These are phyloP conservation scores for Phytophthora nicotianae DNA, from an alignment of 352 stramenopile species.

Conservation along the genomic window DNA sequence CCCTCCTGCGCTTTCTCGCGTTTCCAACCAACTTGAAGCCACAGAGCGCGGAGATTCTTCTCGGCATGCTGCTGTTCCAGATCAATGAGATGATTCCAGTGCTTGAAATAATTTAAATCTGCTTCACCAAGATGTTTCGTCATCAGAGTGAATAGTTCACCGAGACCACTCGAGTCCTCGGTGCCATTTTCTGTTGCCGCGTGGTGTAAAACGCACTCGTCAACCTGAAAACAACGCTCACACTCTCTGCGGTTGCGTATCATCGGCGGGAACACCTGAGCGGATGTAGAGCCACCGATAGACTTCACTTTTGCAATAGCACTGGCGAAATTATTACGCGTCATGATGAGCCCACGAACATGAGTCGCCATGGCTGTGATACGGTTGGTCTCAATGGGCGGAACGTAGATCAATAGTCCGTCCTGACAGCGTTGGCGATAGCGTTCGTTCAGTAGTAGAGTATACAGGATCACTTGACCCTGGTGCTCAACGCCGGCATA, in stretches of 20 bases:
- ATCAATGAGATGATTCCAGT: slow-evolving; percentile 77
- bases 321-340: slow-evolving; percentile 73
- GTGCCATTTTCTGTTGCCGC: slow-evolving; percentile 76
- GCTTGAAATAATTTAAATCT: slow-evolving; percentile 73
- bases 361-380: slow-evolving; percentile 63
- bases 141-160: slow-evolving; percentile 67
- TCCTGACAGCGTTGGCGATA: slow-evolving; percentile 69
- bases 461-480: slow-evolving; percentile 91
- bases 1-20: slow-evolving; percentile 59
- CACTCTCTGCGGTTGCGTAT: slow-evolving; percentile 71
- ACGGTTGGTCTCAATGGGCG: slow-evolving; percentile 71
- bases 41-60: slow-evolving; percentile 70
- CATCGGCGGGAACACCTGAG: slow-evolving; percentile 75
- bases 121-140: slow-evolving; percentile 55
- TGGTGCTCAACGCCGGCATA: slow-evolving; percentile 63
- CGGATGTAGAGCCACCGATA: slow-evolving; percentile 48
- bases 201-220: slow-evolving; percentile 90
- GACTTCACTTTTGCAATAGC: slow-evolving; percentile 64
- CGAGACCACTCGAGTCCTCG: slow-evolving; percentile 64
- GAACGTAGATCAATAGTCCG: slow-evolving; percentile 75
- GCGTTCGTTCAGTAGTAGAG: slow-evolving; percentile 78
- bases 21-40: slow-evolving; percentile 65
- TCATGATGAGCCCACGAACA: slow-evolving; percentile 68
- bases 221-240: slow-evolving; percentile 77
- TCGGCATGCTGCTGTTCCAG: slow-evolving; percentile 77